Conservation (phyloP, 495 filamentous ascomycete species). For the Xylaria cubensis region DNA sequence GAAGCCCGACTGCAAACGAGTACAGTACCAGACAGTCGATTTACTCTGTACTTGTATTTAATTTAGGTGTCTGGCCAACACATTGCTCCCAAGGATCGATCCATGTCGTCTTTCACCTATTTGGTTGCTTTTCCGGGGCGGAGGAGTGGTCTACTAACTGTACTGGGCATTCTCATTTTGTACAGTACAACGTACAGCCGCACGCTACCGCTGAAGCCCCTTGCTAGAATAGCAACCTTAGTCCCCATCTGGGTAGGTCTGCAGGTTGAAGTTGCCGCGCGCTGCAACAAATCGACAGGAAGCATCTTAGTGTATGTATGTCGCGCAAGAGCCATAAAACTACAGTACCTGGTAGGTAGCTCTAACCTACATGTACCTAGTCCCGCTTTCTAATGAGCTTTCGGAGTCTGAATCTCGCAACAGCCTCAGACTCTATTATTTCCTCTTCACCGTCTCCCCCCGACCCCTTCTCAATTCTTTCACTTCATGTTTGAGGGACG, state of each 20-base stretch:
- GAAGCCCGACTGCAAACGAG: neutral
- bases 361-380: neutral
- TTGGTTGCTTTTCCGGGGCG: neutral
- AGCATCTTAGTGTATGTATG: neutral
- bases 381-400: conserved; percentile 12
- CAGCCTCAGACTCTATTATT: conserved; percentile 5
- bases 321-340: neutral
- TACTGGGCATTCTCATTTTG: conserved; percentile 1
- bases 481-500: conserved; percentile 6
- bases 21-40: neutral
- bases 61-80: neutral
- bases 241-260: conserved; percentile 8
- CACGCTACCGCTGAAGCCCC: conserved; percentile 3
- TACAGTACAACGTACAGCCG: neutral
- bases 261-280: neutral
- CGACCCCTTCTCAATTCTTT: conserved; percentile 4
- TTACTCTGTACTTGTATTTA: neutral
- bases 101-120: neutral
- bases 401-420: conserved; percentile 11
- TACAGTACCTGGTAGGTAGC: neutral
- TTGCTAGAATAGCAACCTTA: neutral
- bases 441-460: neutral
- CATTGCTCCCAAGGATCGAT: neutral
- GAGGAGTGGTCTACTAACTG: neutral
- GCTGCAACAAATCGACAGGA: neutral